Conservation (phyloP, 2,329 filamentous ascomycete species). For the Tolypocladium amazonense region DNA sequence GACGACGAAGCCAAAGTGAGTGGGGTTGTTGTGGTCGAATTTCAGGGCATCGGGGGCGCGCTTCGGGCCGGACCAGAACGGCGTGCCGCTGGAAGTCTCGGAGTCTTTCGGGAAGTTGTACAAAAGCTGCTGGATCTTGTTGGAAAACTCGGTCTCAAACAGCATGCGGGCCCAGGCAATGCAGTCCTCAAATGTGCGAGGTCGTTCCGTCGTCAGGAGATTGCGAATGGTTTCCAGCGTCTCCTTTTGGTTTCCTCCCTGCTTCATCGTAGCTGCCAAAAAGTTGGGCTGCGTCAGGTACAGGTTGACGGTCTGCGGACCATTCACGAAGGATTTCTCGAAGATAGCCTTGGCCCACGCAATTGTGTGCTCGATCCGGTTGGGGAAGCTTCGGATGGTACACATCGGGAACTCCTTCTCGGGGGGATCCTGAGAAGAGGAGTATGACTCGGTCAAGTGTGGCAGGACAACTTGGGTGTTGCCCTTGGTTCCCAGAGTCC, state of each 20-base stretch:
- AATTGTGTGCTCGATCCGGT: slow-evolving; percentile 97
- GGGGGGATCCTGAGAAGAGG: slow-evolving; percentile 85
- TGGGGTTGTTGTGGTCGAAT: slow-evolving; percentile 75
- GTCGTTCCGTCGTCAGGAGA: slow-evolving; percentile 84
- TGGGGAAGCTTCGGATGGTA: slow-evolving; percentile 92
- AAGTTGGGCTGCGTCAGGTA: slow-evolving; percentile 91
- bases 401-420: slow-evolving; percentile 99
- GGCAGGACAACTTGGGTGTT: slow-evolving; percentile 96
- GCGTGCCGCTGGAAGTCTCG: slow-evolving; percentile 74
- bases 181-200: slow-evolving; percentile 88
- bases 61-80: slow-evolving; percentile 98
- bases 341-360: slow-evolving; percentile 96
- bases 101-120: slow-evolving; percentile 98
- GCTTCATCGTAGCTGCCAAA: slow-evolving; percentile 75
- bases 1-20: slow-evolving; percentile 80
- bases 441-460: slow-evolving; percentile 89
- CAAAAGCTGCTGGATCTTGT: slow-evolving; percentile 87
- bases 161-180: slow-evolving; percentile 89
- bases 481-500: slow-evolving; percentile 96
- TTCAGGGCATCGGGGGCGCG: slow-evolving; percentile 85
- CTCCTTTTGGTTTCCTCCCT: slow-evolving; percentile 89
- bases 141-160: slow-evolving; percentile 95
- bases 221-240: slow-evolving; percentile 85
- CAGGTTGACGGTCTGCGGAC: slow-evolving; percentile 86
- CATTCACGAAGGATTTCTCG: slow-evolving; percentile 86